Evolutionary conservation across 2,329 filamentous ascomycete genomes (phyloP), one percentile per base, ranked within the genome.

Genomic region (Pseudogymnoascus sp.): DNA sequence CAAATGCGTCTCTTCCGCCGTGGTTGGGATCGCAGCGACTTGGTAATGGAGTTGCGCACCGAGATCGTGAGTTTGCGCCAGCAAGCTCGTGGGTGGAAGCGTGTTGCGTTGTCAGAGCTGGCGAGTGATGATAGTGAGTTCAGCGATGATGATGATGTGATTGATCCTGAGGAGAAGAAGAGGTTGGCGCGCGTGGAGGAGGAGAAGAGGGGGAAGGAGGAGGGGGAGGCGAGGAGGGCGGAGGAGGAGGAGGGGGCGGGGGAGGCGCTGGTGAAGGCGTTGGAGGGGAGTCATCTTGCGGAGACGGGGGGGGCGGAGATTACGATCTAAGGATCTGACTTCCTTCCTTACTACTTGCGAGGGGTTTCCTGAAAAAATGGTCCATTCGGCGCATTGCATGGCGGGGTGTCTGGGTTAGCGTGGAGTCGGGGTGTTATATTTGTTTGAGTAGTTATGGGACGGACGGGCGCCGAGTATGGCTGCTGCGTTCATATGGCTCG

Each of bases 31-130:
- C 83, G 85, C 68, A 79, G 86, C 65, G 78, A 81, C 67, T 75
- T 76, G 39, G 77, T 81, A 19, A 83, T 83, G 78, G 79, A 85
- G 64, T 77, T 79, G 31, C 77, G 79, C 4, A 80, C 86, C 2
- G 78, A 84, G 41, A 79, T 81, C 60, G 79, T 78, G 61, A 80
- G 82, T 5, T 73, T 77, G 48, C 79, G 82, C 3, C 84, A 87
- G 72, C 84, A 88, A 73, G 71, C 86, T 63, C 78, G 85, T 1
- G 87, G 85, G 74, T 89, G 85, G 85, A 88, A 88, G 75, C 78
- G 85, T 45, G 80, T 87, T 78, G 85, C 85, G 13, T 82, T 88
- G 80, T 84, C 84, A 8, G 79, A 84, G 64, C 73, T 87, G 39
- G 75, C 80, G 7, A 84, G 86, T 23, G 81, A 86, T 45, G 84